Evolutionary conservation across 75 land plant species (phyloP).

Genomic region (Pinus taeda): DNA sequence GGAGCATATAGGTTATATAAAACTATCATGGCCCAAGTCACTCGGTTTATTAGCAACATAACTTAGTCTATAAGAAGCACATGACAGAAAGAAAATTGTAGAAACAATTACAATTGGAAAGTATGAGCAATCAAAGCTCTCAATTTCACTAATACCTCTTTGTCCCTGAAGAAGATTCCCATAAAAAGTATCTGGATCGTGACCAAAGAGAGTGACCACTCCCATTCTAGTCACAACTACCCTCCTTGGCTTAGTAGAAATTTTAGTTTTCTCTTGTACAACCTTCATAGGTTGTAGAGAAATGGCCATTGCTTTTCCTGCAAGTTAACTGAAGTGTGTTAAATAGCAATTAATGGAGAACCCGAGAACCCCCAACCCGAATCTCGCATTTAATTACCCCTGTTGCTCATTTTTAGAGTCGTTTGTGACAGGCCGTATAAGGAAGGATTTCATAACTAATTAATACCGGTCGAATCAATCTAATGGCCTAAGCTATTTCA

Average conservation of each 20-base stretch:
- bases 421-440: no score
- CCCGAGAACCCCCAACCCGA: no score
- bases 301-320: conserved; percentile 36
- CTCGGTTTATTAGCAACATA: not conserved
- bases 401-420: no score
- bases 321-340: not conserved
- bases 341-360: not conserved
- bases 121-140: conserved; percentile 42
- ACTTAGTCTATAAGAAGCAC: not conserved
- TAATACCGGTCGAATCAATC: no score
- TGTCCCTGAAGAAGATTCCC: conserved; percentile 38
- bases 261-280: conserved; percentile 25
- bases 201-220: conserved; percentile 37
- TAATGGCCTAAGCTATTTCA: no score
- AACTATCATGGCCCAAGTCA: not conserved
- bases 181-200: conserved; percentile 42
- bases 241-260: conserved; percentile 39
- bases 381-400: no score
- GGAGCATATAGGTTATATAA: not conserved
- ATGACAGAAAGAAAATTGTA: not conserved
- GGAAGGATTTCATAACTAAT: no score
- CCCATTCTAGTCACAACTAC: conserved; percentile 56
- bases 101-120: conserved; percentile 38
- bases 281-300: conserved; percentile 39
- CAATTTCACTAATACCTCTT: conserved; percentile 47